Conservation (phyloP, 208 protist genomes). For the Crithidia acanthocephali region DNA sequence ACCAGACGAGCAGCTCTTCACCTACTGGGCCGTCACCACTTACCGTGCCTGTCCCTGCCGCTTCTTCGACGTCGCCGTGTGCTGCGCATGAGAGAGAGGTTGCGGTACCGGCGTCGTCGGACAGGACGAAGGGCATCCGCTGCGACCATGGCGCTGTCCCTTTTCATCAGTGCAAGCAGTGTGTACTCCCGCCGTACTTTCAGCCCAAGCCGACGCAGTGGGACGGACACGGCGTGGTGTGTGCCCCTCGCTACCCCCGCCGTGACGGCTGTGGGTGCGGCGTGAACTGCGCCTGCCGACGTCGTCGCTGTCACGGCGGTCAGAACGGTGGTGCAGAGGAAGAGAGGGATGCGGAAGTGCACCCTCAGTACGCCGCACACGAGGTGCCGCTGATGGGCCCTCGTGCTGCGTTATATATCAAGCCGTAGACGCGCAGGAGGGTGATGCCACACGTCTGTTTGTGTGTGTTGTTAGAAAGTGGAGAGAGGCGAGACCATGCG, state of each 20-base stretch:
- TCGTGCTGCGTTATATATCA: conserved; percentile 40
- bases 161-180: conserved; percentile 36
- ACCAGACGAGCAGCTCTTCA: not conserved
- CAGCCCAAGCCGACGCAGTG: conserved; percentile 6
- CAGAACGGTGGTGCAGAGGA: too few species aligned
- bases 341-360: not conserved
- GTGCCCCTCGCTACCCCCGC: not conserved
- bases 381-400: conserved; percentile 64
- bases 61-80: not conserved
- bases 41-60: not conserved
- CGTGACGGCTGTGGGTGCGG: conserved; percentile 24
- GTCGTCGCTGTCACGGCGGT: conserved; percentile 5
- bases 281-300: conserved; percentile 30
- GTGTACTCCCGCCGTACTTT: conserved; percentile 38
- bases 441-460: too few species aligned
- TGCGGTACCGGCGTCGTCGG: not conserved
- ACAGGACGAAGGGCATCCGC: not conserved
- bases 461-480: too few species aligned
- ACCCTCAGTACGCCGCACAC: conserved; percentile 38
- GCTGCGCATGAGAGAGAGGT: not conserved
- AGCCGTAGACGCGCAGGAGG: not conserved
- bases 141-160: conserved; percentile 23
- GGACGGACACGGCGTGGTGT: conserved; percentile 32
- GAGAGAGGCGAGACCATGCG: too few species aligned
- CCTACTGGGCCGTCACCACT: not conserved